Conservation (phyloP, 2,329 filamentous ascomycete species). For the Macroventuria anomochaeta region DNA sequence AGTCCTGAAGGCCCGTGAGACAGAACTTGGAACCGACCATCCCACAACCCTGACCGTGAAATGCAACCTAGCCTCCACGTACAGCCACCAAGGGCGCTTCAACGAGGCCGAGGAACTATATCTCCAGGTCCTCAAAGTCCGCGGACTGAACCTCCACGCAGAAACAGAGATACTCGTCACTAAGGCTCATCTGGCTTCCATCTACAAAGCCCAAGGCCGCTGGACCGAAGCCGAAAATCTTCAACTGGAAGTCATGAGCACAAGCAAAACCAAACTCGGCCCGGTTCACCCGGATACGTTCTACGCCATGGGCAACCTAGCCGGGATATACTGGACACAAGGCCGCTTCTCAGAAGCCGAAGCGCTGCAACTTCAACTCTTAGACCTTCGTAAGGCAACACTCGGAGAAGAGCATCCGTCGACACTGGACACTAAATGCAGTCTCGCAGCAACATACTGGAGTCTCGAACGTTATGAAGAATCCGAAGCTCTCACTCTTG, state of each 20-base stretch:
- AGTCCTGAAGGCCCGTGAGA: background rate
- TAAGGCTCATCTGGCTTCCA: background rate
- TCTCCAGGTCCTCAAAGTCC: background rate
- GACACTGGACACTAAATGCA: constrained; percentile 4
- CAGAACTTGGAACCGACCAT: background rate
- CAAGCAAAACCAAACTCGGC: background rate
- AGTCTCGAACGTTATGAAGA: background rate
- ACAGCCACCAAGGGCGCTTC: background rate
- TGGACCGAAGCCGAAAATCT: constrained; percentile 2
- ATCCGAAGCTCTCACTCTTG: background rate
- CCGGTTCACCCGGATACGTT: background rate
- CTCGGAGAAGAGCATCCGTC: background rate
- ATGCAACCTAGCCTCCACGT: background rate
- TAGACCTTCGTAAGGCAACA: background rate
- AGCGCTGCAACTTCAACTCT: background rate
- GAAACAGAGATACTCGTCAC: background rate
- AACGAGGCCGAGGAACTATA: background rate
- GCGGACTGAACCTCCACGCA: background rate
- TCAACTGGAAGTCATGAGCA: background rate
- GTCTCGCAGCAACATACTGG: background rate
- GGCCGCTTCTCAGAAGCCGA: constrained; percentile 2
- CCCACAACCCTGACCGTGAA: background rate
- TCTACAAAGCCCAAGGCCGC: background rate
- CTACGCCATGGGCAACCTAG: background rate
- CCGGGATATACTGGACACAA: background rate